A percentile compares a stretch with the other conserved stretches of the same genome.
Conservation (phyloP, 805 yeast genomes). For the Suhomyces xylopsoci region DNA sequence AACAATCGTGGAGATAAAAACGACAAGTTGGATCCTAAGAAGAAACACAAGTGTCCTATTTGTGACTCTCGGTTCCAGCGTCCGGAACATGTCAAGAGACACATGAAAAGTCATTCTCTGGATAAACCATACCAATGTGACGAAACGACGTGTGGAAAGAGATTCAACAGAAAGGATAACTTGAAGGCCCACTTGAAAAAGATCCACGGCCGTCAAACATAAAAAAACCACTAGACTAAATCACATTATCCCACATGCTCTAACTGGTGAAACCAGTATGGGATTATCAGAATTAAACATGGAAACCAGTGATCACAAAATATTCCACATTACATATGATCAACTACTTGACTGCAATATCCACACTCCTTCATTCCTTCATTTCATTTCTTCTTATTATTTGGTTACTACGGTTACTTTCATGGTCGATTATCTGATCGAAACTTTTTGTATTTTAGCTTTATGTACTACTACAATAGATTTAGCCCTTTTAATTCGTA, state of each 20-base stretch:
- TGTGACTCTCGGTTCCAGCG: conserved; percentile 63
- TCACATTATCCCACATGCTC: too few species aligned
- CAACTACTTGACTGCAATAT: neutral
- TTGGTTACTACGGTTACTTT: neutral
- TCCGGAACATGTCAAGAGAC: conserved; percentile 70
- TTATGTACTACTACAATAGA: neutral
- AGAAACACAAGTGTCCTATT: conserved; percentile 61
- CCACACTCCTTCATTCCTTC: neutral
- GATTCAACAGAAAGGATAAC: conserved; percentile 59
- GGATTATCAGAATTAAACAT: too few species aligned
- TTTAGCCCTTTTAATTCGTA: neutral
- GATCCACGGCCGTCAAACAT: conserved; percentile 41
- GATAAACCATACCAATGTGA: conserved; percentile 59
- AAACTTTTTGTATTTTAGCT: conserved; percentile 1
- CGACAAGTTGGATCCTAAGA: conserved; percentile 44
- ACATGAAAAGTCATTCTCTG: conserved; percentile 54
- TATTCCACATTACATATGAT: too few species aligned
- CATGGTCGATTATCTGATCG: neutral
- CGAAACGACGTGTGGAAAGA: conserved; percentile 48
- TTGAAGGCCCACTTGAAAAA: conserved; percentile 61
- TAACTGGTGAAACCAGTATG: too few species aligned
- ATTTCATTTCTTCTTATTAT: neutral
- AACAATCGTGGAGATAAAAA: conserved; percentile 22
- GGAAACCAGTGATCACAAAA: too few species aligned
- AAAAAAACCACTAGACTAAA: too few species aligned